Base-by-base conservation (phyloP, 148 eudicot species). In the Silene latifolia region DNA sequence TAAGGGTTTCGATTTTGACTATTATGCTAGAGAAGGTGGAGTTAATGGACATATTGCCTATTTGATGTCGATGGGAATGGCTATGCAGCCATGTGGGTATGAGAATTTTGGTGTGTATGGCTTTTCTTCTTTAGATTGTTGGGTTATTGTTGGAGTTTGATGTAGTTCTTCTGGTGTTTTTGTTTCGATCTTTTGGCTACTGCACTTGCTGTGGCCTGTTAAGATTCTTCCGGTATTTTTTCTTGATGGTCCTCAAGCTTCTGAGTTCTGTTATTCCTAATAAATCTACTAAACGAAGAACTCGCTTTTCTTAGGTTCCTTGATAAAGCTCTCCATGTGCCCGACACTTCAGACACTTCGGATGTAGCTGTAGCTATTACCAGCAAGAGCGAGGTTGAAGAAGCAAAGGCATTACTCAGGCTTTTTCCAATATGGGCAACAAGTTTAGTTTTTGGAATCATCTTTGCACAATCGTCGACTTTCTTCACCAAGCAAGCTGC, bases 191-290 rank as follows among this genome's bases (percentile, higher is more conserved):
- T 6, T 39, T 39, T 7, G 44, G n/a, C n/a, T 82, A 11, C 85
- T 81, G 13, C 81, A 76, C 57, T 39, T 39, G 42, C 42, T n/a
- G 42, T 35, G 42, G 42, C 5, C 44, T 39, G 44, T 39, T 39
- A 39, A 6, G 8, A 8, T 23, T 21, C 44, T 39, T 39, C 8
- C 9, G 44, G 44, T 39, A 39, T 39, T 39, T 39, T 39, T 39
- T 39, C 44, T 8, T 7, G 44, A 39, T 39, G 8, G 9, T 6
- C 44, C 44, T 39, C n/a, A n/a, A 27, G 3, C 29, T 1, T 1
- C 29, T 27, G 29, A 27, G 29, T 27, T 1, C 29, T 27, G 35
- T 32, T 1, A 27, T 27, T 27, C 29, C 35, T 32, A 32, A 1
- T 5, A 44, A 44, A 44, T 27, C 29, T 27, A 32, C 35, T 32